Evolutionary conservation across 1,284 basidiomycete genomes (phyloP), one percentile per base, ranked within the genome.

Genomic region (Trametes versicolor): DNA sequence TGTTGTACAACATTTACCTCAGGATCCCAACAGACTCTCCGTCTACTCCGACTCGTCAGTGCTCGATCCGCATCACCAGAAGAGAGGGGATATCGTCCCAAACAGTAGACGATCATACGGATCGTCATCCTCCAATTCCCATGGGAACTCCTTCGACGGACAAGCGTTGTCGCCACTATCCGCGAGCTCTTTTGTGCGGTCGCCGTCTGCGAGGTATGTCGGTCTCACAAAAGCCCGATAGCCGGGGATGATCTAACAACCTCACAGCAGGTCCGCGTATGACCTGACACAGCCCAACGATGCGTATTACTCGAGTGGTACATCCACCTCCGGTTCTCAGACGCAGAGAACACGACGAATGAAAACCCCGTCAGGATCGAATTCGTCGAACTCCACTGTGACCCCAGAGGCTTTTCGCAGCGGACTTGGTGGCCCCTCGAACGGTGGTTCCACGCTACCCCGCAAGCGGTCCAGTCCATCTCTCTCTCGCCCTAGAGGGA

Each of bases 121-220:
- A 34, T 88, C 88, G 5, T 84, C 86, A 19, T 87, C 87, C 6
- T 84, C 86, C 15, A 78, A 82, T 65, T 86, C 84, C 43, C 80
- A 83, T 71, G 71, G 73, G 3, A 68, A 70, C 48, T 70, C 69
- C n/a, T 70, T 71, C 21, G 75, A 77, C 29, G 63, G 64, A 12
- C 68, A 72, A 10, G 64, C 52, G 23, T 55, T 65, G 6, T 67
- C 68, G 15, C 65, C 68, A 1, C 34, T 67, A 15, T 69, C 65
- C 41, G 48, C 51, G 21, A 61, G 29, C 48, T 65, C 68, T 0
- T 61, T 65, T 41, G 56, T 27, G 17, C 52, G 68, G 43, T 69
- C 68, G 3, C 68, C 68, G 10, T 50, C 65, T 25, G 65, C 65
- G 9, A 69, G 63, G 68, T 67, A 61, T n/a, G 63, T 50, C 32